phyloP scores from a whole-genome alignment of 306 rosid genomes.

The Sechiopsis laciniata region DNA sequence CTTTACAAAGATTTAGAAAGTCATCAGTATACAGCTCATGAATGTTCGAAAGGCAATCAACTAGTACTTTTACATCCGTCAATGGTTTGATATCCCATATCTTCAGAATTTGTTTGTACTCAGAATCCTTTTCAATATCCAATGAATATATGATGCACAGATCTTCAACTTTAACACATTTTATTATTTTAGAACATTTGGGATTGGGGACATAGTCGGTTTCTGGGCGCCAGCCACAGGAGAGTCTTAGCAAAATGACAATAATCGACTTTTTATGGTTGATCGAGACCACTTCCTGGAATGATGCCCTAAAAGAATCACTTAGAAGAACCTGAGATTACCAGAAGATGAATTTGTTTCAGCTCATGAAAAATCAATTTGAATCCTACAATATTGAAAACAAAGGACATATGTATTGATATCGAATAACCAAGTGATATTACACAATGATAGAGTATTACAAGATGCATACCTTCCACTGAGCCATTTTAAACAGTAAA shows the following conservation, averaged over 20 bases:
- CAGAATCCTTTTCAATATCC: conserved; percentile 42
- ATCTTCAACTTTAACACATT: conserved; percentile 49
- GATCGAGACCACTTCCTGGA: conserved; percentile 30
- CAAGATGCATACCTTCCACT: conserved; percentile 53
- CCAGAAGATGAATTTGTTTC: neutral
- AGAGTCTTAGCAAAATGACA: conserved; percentile 35
- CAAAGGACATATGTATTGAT: neutral
- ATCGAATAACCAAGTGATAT: neutral
- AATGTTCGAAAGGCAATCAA: conserved; percentile 39
- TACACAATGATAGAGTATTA: conserved; percentile 8
- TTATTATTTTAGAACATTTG: conserved; percentile 37
- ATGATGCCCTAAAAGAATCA: conserved; percentile 46
- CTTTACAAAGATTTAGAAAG: conserved; percentile 38
- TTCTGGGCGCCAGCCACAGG: conserved; percentile 57
- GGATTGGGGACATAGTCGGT: conserved; percentile 22
- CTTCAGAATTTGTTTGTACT: conserved; percentile 46
- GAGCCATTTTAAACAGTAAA: conserved; percentile 42
- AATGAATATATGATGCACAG: conserved; percentile 40
- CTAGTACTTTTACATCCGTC: conserved; percentile 36
- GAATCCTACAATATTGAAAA: neutral
- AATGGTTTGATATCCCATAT: conserved; percentile 59
- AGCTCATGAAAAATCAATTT: conserved; percentile 5
- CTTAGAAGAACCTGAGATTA: conserved; percentile 44
- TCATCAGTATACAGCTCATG: conserved; percentile 42
- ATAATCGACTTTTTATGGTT: conserved; percentile 35